Evolutionary conservation across 108 stramenopile genomes (phyloP).

Genomic region (Skeletonema marinoi): DNA sequence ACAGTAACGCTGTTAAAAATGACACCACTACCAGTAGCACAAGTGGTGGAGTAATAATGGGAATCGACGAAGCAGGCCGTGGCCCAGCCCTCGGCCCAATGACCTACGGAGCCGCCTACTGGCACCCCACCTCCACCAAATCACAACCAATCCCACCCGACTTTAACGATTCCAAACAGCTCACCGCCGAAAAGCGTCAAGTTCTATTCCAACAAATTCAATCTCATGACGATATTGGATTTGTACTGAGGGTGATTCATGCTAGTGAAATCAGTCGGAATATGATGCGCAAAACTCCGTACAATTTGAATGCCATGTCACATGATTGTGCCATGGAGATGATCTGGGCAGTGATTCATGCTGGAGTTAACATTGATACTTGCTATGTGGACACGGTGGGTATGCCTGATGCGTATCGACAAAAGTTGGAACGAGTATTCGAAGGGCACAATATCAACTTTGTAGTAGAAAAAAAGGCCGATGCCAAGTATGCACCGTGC

Average conservation of each 20-base stretch:
- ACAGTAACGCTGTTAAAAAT: background rate
- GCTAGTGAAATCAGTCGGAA: conserved; percentile 83
- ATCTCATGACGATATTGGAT: conserved; percentile 65
- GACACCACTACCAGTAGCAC: conserved; percentile 8
- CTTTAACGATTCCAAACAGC: conserved; percentile 88
- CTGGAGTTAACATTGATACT: conserved; percentile 65
- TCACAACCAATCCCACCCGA: conserved; percentile 52
- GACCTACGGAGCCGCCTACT: conserved; percentile 86
- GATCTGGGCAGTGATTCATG: conserved; percentile 70
- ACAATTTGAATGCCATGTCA: conserved; percentile 87
- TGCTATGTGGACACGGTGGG: conserved; percentile 90
- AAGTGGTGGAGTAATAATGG: conserved; percentile 46
- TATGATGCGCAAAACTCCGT: conserved; percentile 78
- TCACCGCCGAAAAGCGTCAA: conserved; percentile 70
- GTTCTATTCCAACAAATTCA: conserved; percentile 57
- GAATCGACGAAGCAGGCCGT: conserved; percentile 84
- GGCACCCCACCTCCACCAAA: conserved; percentile 58
- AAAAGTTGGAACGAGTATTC: conserved; percentile 71
- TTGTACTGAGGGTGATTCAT: conserved; percentile 67
- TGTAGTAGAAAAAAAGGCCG: conserved; percentile 92
- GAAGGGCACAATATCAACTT: conserved; percentile 65
- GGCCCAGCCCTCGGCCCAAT: conserved; percentile 90
- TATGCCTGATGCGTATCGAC: conserved; percentile 64
- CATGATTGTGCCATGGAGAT: conserved; percentile 83
- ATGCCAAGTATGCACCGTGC: conserved; percentile 89